Base-by-base conservation (phyloP, 164 flowering plant genomes). In the Chloranthus sessilifolius region DNA sequence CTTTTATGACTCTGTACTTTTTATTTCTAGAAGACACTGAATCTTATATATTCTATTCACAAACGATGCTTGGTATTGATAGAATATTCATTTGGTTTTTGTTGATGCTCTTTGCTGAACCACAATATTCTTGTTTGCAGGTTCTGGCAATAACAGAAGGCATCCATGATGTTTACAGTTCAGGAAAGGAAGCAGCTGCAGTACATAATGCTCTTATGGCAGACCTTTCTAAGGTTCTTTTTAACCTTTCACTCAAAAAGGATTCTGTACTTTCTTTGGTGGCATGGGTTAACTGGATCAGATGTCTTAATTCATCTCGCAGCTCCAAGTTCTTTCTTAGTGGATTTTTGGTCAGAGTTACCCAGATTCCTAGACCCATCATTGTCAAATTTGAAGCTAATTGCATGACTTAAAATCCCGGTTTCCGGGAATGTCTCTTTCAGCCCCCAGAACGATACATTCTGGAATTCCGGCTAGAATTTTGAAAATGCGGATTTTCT, bases 131-230 rank as follows among this genome's bases (percentile, higher is more conserved):
- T 20, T 60, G n/a, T 55, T 43, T 66, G 33, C 59, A 91, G 98
- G 95, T 91, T 50, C 68, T 91, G 71, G 90, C 96, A 40, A 83
- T 88, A 62, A 83, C 92, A 14, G 90, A 85, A 64, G 95, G 79
- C 61, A 60, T 91, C 51, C 90, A 78, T 54, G 98, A 88, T 74
- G 85, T 91, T 70, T 77, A 88, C 62, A 76, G 59, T 52, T 60
- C 88, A 68, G 98, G 95, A 53, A 88, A 83, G 75, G 98, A 91
- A 71, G 96, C 98, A 73, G 79, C 88, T 53, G 69, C 63, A 27
- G 56, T 79, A 39, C 95, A 91, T 57, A 62, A n/a, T 56, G 71
- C 86, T 66, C 87, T 91, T 35, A 78, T 83, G 81, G 79, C 73
- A 55, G 79, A 80, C 58, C 85, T 88, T 57, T 75, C 81, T 3